Evolutionary conservation across 2,329 filamentous ascomycete species (phyloP).

Genomic region (Cercospora sp.): DNA sequence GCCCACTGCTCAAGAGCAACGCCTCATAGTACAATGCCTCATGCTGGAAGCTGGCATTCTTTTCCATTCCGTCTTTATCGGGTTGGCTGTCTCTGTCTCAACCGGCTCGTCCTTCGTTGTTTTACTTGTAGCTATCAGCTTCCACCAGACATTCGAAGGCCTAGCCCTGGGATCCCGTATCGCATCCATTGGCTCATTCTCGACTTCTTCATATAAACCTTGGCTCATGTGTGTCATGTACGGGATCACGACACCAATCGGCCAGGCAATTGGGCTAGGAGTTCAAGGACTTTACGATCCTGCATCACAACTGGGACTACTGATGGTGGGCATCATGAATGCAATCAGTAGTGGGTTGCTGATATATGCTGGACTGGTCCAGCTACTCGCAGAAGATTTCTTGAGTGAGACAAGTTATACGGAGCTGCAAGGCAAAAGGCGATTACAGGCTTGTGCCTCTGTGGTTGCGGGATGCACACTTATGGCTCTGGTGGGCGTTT

Average conservation of each 20-base stretch:
- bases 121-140: constrained; percentile 67
- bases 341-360: constrained; percentile 51
- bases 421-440: constrained; percentile 56
- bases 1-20: constrained; percentile 51
- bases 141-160: constrained; percentile 71
- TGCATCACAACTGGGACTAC: constrained; percentile 48
- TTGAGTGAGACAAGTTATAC: constrained; percentile 65
- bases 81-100: constrained; percentile 70
- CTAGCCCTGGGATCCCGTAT: constrained; percentile 71
- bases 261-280: constrained; percentile 52
- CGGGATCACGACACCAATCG: constrained; percentile 57
- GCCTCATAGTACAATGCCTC: constrained; percentile 70
- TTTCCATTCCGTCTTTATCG: constrained; percentile 76
- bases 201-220: constrained; percentile 69
- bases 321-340: constrained; percentile 55
- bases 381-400: constrained; percentile 54
- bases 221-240: constrained; percentile 68
- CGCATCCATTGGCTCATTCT: constrained; percentile 69
- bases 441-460: constrained; percentile 62
- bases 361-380: constrained; percentile 53
- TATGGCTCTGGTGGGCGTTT: constrained; percentile 69
- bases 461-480: constrained; percentile 61
- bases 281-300: constrained; percentile 56
- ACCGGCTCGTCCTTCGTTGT: constrained; percentile 65
- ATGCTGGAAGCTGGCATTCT: constrained; percentile 75